These are phyloP conservation scores for Alternaria rosae DNA, from an alignment of 2,329 filamentous ascomycete species.

Conservation along the genomic window DNA sequence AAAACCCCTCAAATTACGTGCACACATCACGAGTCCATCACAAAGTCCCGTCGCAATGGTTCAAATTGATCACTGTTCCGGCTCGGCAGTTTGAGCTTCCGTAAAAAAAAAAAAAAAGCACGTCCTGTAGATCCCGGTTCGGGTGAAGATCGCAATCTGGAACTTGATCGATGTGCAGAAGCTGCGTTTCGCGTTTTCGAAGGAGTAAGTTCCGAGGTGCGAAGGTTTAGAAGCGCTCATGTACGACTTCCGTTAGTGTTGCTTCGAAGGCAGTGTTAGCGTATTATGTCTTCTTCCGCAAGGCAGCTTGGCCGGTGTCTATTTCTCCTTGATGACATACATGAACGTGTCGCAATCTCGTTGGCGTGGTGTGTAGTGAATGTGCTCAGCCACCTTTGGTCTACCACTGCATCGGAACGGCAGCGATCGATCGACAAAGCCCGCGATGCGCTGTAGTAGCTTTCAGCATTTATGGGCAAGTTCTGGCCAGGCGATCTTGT, in stretches of 20 bases:
- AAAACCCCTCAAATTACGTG: background rate
- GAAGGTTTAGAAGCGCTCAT: background rate
- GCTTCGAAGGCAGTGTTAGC: background rate
- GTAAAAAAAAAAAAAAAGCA: no score
- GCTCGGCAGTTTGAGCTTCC: slow-evolving; percentile 3
- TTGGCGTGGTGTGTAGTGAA: background rate
- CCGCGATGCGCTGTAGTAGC: background rate
- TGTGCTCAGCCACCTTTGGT: background rate
- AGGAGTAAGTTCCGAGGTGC: background rate
- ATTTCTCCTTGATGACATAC: background rate
- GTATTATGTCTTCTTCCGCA: background rate
- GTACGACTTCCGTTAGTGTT: background rate
- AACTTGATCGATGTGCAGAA: background rate
- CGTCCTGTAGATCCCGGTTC: background rate
- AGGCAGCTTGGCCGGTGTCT: background rate
- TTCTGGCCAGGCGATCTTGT: background rate
- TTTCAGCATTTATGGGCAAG: background rate
- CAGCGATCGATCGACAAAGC: background rate
- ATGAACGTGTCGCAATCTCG: background rate
- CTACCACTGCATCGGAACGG: background rate
- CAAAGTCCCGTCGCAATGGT: background rate
- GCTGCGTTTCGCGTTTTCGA: background rate
- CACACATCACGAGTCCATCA: background rate
- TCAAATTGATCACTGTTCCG: background rate
- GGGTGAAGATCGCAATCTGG: background rate